Conservation (phyloP, 768 basidiomycete genomes). For the Lactifluus echinatus region DNA sequence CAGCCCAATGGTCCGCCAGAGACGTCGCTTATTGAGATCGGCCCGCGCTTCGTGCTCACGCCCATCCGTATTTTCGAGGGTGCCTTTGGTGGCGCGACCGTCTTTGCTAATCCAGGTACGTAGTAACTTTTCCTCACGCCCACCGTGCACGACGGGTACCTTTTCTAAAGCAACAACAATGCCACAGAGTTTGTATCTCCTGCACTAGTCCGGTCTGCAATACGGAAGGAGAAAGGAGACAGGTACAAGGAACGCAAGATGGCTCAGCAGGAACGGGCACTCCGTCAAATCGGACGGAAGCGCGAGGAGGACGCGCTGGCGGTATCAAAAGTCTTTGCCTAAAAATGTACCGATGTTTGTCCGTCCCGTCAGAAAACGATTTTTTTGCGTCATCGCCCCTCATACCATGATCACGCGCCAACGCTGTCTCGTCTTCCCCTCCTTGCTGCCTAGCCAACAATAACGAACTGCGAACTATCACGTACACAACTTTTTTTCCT, state of each 20-base stretch:
- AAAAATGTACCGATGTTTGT: constrained; percentile 23
- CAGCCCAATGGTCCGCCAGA: constrained; percentile 80
- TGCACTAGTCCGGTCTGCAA: constrained; percentile 61
- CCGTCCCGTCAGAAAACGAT: no score
- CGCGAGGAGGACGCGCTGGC: constrained; percentile 71
- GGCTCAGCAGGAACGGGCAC: constrained; percentile 55
- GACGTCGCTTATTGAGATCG: constrained; percentile 90
- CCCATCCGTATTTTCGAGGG: constrained; percentile 99
- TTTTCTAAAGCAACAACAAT: neutral
- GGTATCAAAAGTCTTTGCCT: constrained; percentile 86
- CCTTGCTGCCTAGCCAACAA: neutral
- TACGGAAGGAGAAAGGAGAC: constrained; percentile 63
- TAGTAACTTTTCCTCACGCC: constrained; percentile 1
- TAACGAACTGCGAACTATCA: neutral
- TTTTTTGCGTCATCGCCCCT: no score
- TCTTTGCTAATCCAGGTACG: constrained; percentile 91
- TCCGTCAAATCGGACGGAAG: constrained; percentile 54
- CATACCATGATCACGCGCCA: no score
- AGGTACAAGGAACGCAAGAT: constrained; percentile 81
- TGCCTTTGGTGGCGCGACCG: constrained; percentile 88
- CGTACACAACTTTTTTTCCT: neutral
- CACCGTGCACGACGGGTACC: neutral
- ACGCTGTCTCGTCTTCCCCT: neutral
- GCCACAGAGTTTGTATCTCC: constrained; percentile 90
- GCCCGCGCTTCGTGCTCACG: constrained; percentile 93